Evolutionary conservation across 2,329 filamentous ascomycete species (phyloP), one percentile per base, ranked within the genome.

Genomic region (Blastomyces silverae): DNA sequence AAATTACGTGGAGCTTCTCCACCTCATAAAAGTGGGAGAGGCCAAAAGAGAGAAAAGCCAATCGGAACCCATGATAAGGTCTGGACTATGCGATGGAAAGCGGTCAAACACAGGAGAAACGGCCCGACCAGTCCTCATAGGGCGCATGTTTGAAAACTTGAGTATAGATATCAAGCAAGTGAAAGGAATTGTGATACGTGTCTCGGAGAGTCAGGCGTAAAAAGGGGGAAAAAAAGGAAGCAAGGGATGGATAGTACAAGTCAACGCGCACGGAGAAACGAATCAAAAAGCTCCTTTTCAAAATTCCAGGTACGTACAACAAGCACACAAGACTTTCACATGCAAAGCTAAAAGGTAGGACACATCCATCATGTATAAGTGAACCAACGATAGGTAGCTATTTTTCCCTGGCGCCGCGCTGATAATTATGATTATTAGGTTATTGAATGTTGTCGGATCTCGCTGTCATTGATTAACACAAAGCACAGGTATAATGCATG

Each of bases 251-350:
- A 61, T 62, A 64, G 65, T 61, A 68, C 64, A 63, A 46, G 50
- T 50, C 10, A 44, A 46, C 62, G 62, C 22, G 22, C 15, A 64
- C 22, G 59, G 34, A 59, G 57, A 59, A 64, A 60, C 62, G 66
- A 63, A 46, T 61, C 63, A 68, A 65, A 66, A 63, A 68, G 67
- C 67, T 68, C 10, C 44, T 37, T 20, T 22, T n/a, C 55, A 39
- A 42, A 58, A 42, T 42, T 58, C 55, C 10, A 58, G 55, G 55
- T 13, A 58, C 55, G 34, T 22, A 58, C 55, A 58, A 3, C 28
- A n/a, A 58, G n/a, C 20, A 58, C n/a, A 44, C 34, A 58, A 10
- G 55, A 6, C 34, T 42, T 37, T 22, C 34, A 42, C 34, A 58
- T 22, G 31, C 34, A 22, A 58, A 58, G 56, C 28, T 28, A 42